phyloP scores from a whole-genome alignment of 2,329 filamentous ascomycete genomes.

The Paradendryphiella salina region DNA sequence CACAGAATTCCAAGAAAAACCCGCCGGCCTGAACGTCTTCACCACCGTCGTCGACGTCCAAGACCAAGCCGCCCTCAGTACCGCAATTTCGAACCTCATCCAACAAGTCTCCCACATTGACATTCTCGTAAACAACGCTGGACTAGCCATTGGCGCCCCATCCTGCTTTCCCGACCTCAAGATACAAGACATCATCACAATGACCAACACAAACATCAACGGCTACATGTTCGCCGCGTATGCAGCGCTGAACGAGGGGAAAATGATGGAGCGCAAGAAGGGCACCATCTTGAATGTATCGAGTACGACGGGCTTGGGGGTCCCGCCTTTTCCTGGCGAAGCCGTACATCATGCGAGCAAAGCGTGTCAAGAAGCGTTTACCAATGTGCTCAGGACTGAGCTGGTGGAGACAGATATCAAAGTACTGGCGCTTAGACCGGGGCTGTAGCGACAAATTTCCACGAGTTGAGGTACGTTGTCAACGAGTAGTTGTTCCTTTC shows the following conservation, averaged over 20 bases:
- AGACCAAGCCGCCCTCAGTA: slow-evolving; percentile 36
- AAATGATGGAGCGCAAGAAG: slow-evolving; percentile 46
- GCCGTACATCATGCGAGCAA: slow-evolving; percentile 56
- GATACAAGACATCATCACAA: slow-evolving; percentile 50
- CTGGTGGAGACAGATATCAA: slow-evolving; percentile 52
- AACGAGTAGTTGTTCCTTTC: background rate
- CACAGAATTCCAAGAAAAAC: slow-evolving; percentile 16
- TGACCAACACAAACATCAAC: slow-evolving; percentile 55
- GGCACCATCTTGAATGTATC: slow-evolving; percentile 56
- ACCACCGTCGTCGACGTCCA: slow-evolving; percentile 43
- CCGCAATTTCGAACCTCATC: slow-evolving; percentile 24
- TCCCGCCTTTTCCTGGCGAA: slow-evolving; percentile 55
- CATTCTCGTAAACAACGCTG: slow-evolving; percentile 55
- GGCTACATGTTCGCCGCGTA: slow-evolving; percentile 54
- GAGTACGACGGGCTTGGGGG: slow-evolving; percentile 53
- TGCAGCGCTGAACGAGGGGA: slow-evolving; percentile 49
- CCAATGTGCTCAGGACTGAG: slow-evolving; percentile 55
- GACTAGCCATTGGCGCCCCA: slow-evolving; percentile 54
- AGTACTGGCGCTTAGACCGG: slow-evolving; percentile 54
- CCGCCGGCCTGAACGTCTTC: slow-evolving; percentile 27
- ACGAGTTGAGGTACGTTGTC: slow-evolving; percentile 44
- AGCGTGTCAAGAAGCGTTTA: slow-evolving; percentile 55
- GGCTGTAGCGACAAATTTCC: slow-evolving; percentile 57
- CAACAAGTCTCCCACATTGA: slow-evolving; percentile 48
- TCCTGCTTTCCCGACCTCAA: slow-evolving; percentile 49